These are phyloP conservation scores for Fusarium coffeatum DNA, from an alignment of 2,329 filamentous ascomycete species.

Conservation along the genomic window DNA sequence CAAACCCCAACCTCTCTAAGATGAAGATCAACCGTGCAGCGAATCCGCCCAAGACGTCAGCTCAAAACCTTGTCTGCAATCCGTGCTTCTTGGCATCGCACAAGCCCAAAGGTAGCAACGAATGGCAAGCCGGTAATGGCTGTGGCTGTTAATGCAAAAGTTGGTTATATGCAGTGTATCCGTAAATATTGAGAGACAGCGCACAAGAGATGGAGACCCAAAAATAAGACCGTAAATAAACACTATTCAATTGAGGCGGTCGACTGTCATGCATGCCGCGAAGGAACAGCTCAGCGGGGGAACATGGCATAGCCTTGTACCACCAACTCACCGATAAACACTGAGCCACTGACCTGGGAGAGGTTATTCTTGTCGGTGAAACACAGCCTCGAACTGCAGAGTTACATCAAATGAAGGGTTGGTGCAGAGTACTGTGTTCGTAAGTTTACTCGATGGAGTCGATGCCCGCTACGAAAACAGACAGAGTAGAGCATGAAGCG, in stretches of 20 bases:
- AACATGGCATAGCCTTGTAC: slow-evolving; percentile 3
- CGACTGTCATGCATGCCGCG: slow-evolving; percentile 2
- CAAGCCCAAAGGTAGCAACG: slow-evolving; percentile 18
- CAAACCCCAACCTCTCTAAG: slow-evolving; percentile 20
- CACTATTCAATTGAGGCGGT: slow-evolving; percentile 1
- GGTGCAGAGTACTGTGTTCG: background rate
- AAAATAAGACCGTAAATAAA: slow-evolving; percentile 12
- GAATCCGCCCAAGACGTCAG: slow-evolving; percentile 10
- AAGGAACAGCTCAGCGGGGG: background rate
- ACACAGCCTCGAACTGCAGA: background rate
- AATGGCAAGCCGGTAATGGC: slow-evolving; percentile 10
- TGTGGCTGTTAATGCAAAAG: slow-evolving; percentile 32
- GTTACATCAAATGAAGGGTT: slow-evolving; percentile 6
- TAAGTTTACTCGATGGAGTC: background rate
- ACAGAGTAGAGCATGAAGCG: background rate
- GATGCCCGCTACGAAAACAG: background rate
- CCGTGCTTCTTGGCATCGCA: slow-evolving; percentile 23
- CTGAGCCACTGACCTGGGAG: background rate
- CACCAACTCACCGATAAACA: background rate
- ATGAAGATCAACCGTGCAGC: slow-evolving; percentile 25
- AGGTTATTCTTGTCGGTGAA: slow-evolving; percentile 4
- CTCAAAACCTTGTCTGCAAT: slow-evolving; percentile 13
- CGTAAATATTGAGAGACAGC: slow-evolving; percentile 9
- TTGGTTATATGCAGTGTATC: background rate
- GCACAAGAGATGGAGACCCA: slow-evolving; percentile 5